Base-by-base conservation (phyloP, 1,284 basidiomycete species). In the Cutaneotrichosporon mucoides region DNA sequence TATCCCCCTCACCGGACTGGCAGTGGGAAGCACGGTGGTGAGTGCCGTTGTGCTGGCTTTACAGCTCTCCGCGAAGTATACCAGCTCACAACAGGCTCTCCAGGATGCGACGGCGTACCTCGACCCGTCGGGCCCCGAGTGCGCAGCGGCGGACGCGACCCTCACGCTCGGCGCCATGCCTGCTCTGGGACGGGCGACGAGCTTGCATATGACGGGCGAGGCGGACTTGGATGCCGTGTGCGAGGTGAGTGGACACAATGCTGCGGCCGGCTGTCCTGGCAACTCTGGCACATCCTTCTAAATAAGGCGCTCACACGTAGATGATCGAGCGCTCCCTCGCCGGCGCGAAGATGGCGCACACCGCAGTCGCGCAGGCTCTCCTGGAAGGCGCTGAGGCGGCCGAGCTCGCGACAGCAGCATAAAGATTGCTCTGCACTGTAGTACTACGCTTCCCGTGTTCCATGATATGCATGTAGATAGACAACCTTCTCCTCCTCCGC, bases 151-250 rank as follows among this genome's bases (percentile, higher is more conserved):
- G 6, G 79, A 79, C 13, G 87, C 88, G 0, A 85, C 82, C n/a
- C 64, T 96, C 12, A 83, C 89, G 0, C 75, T 94, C 35, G 86
- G 91, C 1, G 89, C 86, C 61, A 86, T 98, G 81, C 94, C 95
- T 52, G 93, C 94, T 0, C 80, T 98, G n/a, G 86, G 84, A n/a
- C 87, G 84, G 9, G 79, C 94, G 11, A 94, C 92, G 2, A 89
- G 84, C 69, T 63, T 94, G 24, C 88, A 88, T 86, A 85, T 93
- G 69, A 84, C 84, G 6, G 92, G 93, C 10, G 80, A 81, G 57
- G 60, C 66, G 37, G 68, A 66, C 2, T 64, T 76, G 1, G 72
- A 73, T 13, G 53, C 45, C 9, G 53, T 55, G 10, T 55, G 53
- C 16, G 45, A 48, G 7, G 53, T 55, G 38, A 55, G 53, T 41